phyloP scores from a whole-genome alignment of 192 early-diverging fungal species.

The Backusella westeae region DNA sequence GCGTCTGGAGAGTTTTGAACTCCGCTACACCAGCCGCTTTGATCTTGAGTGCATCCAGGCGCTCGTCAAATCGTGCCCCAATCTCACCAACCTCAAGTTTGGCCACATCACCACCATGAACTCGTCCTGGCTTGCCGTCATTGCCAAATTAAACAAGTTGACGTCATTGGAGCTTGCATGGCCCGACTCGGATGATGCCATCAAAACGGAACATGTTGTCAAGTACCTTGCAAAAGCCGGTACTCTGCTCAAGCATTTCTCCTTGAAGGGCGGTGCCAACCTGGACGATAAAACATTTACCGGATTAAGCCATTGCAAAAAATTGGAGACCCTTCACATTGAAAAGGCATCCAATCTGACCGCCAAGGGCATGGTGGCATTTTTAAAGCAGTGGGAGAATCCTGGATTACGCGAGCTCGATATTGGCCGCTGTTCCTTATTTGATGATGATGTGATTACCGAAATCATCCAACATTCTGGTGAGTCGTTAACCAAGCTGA shows the following conservation, averaged over 20 bases:
- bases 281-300: slow-evolving; percentile 54
- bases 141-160: slow-evolving; percentile 42
- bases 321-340: slow-evolving; percentile 62
- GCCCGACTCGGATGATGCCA: not conserved
- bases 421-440: slow-evolving; percentile 60
- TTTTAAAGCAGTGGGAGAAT: slow-evolving; percentile 42
- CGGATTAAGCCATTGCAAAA: slow-evolving; percentile 51
- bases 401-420: slow-evolving; percentile 50
- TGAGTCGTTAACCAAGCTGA: slow-evolving; percentile 48
- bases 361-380: slow-evolving; percentile 47
- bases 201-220: slow-evolving; percentile 48
- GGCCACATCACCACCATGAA: slow-evolving; percentile 43
- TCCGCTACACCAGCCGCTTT: slow-evolving; percentile 60
- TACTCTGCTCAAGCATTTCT: slow-evolving; percentile 40
- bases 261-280: slow-evolving; percentile 47
- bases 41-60: slow-evolving; percentile 47
- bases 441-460: slow-evolving; percentile 60
- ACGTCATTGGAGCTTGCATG: slow-evolving; percentile 37
- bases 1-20: slow-evolving; percentile 52
- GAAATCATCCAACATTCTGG: slow-evolving; percentile 61
- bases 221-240: slow-evolving; percentile 48
- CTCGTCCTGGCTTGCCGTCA: slow-evolving; percentile 43
- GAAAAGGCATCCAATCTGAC: slow-evolving; percentile 61
- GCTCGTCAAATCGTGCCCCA: slow-evolving; percentile 37
- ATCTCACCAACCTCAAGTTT: slow-evolving; percentile 49